Base-by-base conservation (phyloP, 179 eudicot species). In the Patellifolia procumbens region DNA sequence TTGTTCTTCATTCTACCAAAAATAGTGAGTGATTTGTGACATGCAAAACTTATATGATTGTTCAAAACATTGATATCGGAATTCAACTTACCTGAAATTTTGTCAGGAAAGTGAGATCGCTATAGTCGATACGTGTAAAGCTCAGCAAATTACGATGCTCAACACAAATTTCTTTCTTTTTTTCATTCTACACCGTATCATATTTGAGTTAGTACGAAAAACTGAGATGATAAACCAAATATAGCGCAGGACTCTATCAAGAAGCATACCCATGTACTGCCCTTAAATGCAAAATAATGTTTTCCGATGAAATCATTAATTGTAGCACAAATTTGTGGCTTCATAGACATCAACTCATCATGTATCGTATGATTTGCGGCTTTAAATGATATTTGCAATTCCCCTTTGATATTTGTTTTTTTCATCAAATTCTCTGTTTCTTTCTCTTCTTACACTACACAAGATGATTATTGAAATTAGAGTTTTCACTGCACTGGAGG, bases 151-250 rank as follows among this genome's bases (percentile, higher is more conserved):
- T 12, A 55, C 11, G 28, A 55, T 55, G 28, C 11, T 55, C 60
- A 55, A 0, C 0, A 48, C 0, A 48, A 48, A 48, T 48, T 11
- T 3, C 5, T 11, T 48, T 16, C 19, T 2, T 48, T 48, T 48
- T 48, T 2, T 37, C 42, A 37, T 37, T 6, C 60, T n/a, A 55
- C 60, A n/a, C 60, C 5, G 28, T 55, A 55, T 22, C 26, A 55
- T 55, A 55, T 49, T 49, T 20, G 60, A 55, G 60, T 55, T 55
- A n/a, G 60, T 20, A 55, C 60, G 7, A 55, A 55, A 55, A 55
- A 55, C 28, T 55, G 28, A 22, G 60, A 55, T 55, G 11, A 55
- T 55, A 55, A 20, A 55, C 60, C 60, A 55, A 55, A 55, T 55
- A 55, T 55, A n/a, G 60, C n/a, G 26, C 60, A 55, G 26, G n/a